Evolutionary conservation across 2,329 filamentous ascomycete genomes (phyloP).

Genomic region (Beauveria medogensis): DNA sequence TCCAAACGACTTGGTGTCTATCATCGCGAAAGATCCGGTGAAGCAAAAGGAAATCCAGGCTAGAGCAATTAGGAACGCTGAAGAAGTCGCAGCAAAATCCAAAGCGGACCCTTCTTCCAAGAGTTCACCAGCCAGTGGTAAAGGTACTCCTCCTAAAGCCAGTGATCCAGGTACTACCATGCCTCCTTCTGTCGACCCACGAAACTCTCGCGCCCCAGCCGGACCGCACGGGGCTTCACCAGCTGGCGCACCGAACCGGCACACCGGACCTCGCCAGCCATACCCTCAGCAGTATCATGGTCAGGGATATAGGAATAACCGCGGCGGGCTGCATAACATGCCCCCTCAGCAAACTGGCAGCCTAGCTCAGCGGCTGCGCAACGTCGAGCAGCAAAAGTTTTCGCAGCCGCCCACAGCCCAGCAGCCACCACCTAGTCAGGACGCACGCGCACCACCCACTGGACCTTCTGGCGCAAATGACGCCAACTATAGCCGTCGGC

Average conservation of each 20-base stretch:
- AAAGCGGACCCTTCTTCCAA: constrained; percentile 34
- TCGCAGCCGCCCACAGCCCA: constrained; percentile 34
- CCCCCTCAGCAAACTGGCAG: constrained; percentile 35
- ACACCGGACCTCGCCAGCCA: constrained; percentile 39
- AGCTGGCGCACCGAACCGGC: constrained; percentile 29
- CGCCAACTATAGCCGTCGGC: constrained; percentile 43
- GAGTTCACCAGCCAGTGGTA: constrained; percentile 21
- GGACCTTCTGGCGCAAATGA: constrained; percentile 57
- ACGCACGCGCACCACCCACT: constrained; percentile 64
- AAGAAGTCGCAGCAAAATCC: constrained; percentile 49
- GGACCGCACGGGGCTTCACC: constrained; percentile 25
- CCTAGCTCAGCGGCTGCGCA: constrained; percentile 43
- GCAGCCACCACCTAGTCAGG: constrained; percentile 48
- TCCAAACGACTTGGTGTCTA: constrained; percentile 82
- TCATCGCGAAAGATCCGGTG: constrained; percentile 90
- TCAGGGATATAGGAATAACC: constrained; percentile 41
- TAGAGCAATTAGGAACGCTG: constrained; percentile 70
- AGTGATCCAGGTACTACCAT: constrained; percentile 31
- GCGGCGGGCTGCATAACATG: constrained; percentile 35
- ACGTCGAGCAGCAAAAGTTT: constrained; percentile 44
- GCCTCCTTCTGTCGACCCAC: constrained; percentile 19
- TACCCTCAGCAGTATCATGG: constrained; percentile 40
- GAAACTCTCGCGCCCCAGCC: constrained; percentile 26
- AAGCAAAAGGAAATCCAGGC: constrained; percentile 93
- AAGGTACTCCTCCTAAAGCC: constrained; percentile 35